These are phyloP conservation scores for Globisporangium echinulatum DNA, from an alignment of 352 stramenopile species.

Conservation along the genomic window DNA sequence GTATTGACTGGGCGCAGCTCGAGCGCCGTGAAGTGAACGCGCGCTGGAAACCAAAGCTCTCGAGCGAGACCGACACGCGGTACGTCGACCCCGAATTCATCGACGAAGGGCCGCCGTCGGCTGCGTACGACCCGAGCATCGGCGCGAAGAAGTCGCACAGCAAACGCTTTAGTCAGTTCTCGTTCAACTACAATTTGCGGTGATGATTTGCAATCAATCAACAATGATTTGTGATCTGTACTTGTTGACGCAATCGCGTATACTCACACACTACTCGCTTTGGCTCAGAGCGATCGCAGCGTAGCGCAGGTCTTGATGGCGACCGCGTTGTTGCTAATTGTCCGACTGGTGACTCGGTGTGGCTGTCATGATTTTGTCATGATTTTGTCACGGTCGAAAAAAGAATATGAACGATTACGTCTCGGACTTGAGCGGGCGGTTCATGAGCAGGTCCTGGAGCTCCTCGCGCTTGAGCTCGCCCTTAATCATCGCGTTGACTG, in stretches of 20 bases:
- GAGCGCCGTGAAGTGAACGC: constrained; percentile 65
- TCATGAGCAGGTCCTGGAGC: constrained; percentile 74
- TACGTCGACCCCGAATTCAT: constrained; percentile 88
- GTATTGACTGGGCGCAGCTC: constrained; percentile 74
- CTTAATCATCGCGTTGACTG: constrained; percentile 84
- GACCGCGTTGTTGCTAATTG: too few species aligned
- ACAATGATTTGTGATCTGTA: not conserved
- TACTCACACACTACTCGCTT: not conserved
- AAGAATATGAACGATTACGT: too few species aligned
- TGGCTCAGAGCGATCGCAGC: too few species aligned
- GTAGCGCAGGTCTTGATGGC: too few species aligned
- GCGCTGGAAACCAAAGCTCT: constrained; percentile 79
- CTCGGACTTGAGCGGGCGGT: constrained; percentile 72
- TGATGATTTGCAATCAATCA: not conserved
- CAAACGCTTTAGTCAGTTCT: constrained; percentile 88
- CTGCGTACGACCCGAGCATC: constrained; percentile 67
- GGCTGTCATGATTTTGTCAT: too few species aligned
- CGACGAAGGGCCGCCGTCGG: constrained; percentile 76
- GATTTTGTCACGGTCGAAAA: too few species aligned
- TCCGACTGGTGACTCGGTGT: too few species aligned
- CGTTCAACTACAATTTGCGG: constrained; percentile 81
- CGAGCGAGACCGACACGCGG: constrained; percentile 79
- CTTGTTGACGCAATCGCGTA: not conserved
- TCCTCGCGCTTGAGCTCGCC: constrained; percentile 67
- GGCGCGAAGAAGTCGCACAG: constrained; percentile 56